Base-by-base conservation (phyloP, 805 yeast genomes). In the Lipomyces lipofer region DNA sequence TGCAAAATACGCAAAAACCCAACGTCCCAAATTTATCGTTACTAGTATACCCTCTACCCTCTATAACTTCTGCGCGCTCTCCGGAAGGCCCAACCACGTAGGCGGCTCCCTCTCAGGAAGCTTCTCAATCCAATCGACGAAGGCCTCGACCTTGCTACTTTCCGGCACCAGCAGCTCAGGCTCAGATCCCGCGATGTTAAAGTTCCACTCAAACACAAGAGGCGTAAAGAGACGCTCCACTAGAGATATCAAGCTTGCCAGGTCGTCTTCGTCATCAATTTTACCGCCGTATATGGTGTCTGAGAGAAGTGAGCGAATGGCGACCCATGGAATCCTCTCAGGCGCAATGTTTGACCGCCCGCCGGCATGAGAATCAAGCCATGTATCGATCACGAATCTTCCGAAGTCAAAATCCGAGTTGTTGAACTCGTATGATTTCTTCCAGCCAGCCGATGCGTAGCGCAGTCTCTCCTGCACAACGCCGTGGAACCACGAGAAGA, bases 401-500 rank as follows among this genome's bases (percentile, higher is more conserved):
- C 82, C 84, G 21, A 81, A 73, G 9, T 71, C 69, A 50, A 84
- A 77, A 66, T 91, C 97, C n/a, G 83, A 69, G 52, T 86, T 88
- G 65, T 80, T 86, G 63, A 90, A 79, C 56, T 86, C 95, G 64
- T 88, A 85, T 8, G 60, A 64, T 59, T 78, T 78, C 1, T 70
- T 62, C 69, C 87, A 86, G 1, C 92, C 88, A 2, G 79, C 65
- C 0, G 92, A 89, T 0, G 75, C 76, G 59, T 76, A 84, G 44
- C 85, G 73, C 47, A 79, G 67, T 49, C 88, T 69, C 56, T 83
- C 89, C 32, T 75, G 75, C 2, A 88, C 64, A 0, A 85, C 65
- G 0, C 86, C 76, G 65, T 88, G 95, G 58, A 78, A 78, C 95
- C 95, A 88, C 0, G 81, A 74, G 4, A 86, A 60, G 25, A 85